phyloP scores from a whole-genome alignment of 345 rosid genomes.

The Eucalyptus sp. region DNA sequence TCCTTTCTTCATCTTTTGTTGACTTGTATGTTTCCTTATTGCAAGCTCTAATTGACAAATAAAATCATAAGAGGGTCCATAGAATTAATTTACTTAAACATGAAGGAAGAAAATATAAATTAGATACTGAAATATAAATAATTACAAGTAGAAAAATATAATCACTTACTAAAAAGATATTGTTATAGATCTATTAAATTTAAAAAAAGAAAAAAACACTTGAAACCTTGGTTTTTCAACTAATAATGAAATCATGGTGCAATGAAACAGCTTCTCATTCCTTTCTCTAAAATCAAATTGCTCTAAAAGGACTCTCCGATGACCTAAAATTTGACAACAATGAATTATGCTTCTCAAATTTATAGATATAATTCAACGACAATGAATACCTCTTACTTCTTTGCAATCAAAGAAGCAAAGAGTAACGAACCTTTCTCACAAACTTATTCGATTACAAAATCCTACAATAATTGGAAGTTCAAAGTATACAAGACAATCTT shows the following conservation, averaged over 20 bases:
- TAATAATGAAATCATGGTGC: too few species aligned
- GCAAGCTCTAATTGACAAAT: background rate
- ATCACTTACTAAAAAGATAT: background rate
- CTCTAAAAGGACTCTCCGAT: background rate
- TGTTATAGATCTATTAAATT: background rate
- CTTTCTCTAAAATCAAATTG: background rate
- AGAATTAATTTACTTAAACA: background rate
- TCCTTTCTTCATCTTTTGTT: background rate
- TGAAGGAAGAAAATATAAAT: background rate
- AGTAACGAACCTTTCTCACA: background rate
- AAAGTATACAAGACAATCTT: background rate
- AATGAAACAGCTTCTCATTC: background rate
- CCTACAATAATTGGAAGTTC: background rate
- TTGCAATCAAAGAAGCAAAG: background rate
- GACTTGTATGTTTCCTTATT: background rate
- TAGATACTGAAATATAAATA: too few species aligned
- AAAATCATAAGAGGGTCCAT: background rate
- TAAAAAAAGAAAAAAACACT: background rate
- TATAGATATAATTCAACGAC: background rate
- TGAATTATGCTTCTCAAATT: background rate
- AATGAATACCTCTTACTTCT: background rate
- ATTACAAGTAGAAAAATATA: background rate
- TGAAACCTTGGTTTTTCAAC: background rate
- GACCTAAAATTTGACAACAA: background rate
- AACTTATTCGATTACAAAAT: background rate